Evolutionary conservation across 1,139 yeast species (phyloP).

Genomic region (Blastobotrys persicus): DNA sequence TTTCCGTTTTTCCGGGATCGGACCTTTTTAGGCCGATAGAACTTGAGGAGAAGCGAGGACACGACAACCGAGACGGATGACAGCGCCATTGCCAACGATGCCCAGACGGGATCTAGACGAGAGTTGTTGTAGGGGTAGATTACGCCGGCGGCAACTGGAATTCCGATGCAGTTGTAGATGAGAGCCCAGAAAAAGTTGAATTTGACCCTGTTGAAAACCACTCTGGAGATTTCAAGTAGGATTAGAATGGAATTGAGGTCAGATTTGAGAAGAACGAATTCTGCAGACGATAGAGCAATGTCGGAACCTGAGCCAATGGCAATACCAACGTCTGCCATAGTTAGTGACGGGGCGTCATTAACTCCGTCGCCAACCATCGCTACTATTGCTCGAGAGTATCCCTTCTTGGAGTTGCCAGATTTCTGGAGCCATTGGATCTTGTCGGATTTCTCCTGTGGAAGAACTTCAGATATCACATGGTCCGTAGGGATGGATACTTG

Average conservation of each 20-base stretch:
- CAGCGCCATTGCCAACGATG: constrained; percentile 84
- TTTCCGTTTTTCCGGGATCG: no score
- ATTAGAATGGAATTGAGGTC: constrained; percentile 52
- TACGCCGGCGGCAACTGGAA: constrained; percentile 92
- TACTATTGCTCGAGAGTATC: constrained; percentile 36
- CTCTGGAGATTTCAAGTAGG: constrained; percentile 66
- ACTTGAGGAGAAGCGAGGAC: constrained; percentile 61
- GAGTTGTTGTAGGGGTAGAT: constrained; percentile 71
- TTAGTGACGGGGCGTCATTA: constrained; percentile 92
- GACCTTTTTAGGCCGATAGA: constrained; percentile 20
- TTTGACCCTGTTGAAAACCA: constrained; percentile 70
- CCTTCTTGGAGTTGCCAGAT: constrained; percentile 27
- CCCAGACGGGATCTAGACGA: constrained; percentile 80
- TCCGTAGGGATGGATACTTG: constrained; percentile 56
- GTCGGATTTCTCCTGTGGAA: constrained; percentile 69
- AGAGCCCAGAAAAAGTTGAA: constrained; percentile 85
- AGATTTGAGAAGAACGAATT: constrained; percentile 62
- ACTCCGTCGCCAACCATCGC: constrained; percentile 92
- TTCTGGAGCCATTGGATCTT: constrained; percentile 55
- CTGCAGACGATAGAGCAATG: constrained; percentile 90
- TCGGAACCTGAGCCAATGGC: constrained; percentile 93
- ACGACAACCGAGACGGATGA: constrained; percentile 85
- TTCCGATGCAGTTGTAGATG: constrained; percentile 76
- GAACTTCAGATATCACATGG: constrained; percentile 67
- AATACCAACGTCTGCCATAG: constrained; percentile 83